A percentile compares a stretch with the other conserved stretches of the same genome.
Conservation (phyloP, 345 rosid genomes). For the Gossypium australe region DNA sequence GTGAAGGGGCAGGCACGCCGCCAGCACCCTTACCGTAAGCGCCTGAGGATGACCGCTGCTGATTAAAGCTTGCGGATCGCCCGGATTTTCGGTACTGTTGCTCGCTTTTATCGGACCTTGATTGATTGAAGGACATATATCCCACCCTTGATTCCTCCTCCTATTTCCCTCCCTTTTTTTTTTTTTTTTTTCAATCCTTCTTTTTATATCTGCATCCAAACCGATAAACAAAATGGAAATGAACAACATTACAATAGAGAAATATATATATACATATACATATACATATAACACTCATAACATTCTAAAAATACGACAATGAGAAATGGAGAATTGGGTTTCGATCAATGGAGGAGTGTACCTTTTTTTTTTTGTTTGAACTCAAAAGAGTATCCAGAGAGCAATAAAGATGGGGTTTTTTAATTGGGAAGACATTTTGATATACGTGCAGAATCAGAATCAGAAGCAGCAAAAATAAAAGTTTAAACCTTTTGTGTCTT, state of each 20-base stretch:
- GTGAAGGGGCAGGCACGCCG: slow-evolving; percentile 63
- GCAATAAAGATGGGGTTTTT: slow-evolving; percentile 35
- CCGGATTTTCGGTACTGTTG: slow-evolving; percentile 58
- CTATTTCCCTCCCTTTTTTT: slow-evolving; percentile 5
- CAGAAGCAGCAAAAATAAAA: background rate
- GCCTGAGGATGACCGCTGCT: slow-evolving; percentile 67
- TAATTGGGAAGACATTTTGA: slow-evolving; percentile 51
- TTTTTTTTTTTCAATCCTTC: background rate
- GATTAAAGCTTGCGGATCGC: slow-evolving; percentile 66
- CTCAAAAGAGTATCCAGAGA: slow-evolving; percentile 19
- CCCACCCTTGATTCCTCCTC: slow-evolving; percentile 32
- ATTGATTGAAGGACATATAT: slow-evolving; percentile 97
- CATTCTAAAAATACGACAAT: background rate
- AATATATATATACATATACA: no score
- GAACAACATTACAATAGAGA: no score
- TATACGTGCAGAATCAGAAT: slow-evolving; percentile 4
- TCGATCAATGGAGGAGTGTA: slow-evolving; percentile 11
- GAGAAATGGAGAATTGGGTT: slow-evolving; percentile 3
- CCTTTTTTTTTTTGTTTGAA: slow-evolving; percentile 16
- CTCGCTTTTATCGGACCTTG: slow-evolving; percentile 76
- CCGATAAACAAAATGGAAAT: slow-evolving; percentile 23
- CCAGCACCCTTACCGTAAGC: slow-evolving; percentile 73
- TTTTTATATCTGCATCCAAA: slow-evolving; percentile 16
- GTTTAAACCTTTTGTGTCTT: background rate
- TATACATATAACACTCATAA: background rate